These are phyloP conservation scores for Myriosclerotinia curreyana DNA, from an alignment of 2,329 filamentous ascomycete species.

Conservation along the genomic window DNA sequence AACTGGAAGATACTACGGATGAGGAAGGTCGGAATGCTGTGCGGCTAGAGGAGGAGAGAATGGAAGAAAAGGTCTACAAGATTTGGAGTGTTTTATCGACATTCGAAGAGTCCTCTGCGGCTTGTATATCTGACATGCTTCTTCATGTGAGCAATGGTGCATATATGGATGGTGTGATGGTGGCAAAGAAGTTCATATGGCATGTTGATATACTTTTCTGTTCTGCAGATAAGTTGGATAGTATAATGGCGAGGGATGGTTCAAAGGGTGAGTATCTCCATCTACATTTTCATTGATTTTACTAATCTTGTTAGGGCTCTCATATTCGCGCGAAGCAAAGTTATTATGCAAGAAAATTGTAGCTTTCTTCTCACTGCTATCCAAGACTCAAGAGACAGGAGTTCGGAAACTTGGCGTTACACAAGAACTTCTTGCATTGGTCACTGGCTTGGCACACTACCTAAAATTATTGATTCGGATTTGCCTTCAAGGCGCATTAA, in stretches of 20 bases:
- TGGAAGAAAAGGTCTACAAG: conserved; percentile 96
- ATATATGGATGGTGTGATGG: conserved; percentile 90
- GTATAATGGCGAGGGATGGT: conserved; percentile 62
- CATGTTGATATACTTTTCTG: conserved; percentile 92
- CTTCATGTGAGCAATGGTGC: conserved; percentile 97
- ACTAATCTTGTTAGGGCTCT: conserved; percentile 58
- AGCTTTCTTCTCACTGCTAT: conserved; percentile 91
- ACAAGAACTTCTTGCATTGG: conserved; percentile 94
- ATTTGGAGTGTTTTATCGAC: conserved; percentile 98
- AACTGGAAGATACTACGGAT: conserved; percentile 53
- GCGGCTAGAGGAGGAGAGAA: conserved; percentile 81
- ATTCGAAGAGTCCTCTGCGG: conserved; percentile 95
- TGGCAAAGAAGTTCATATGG: conserved; percentile 93
- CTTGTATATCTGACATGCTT: conserved; percentile 98
- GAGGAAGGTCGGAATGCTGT: conserved; percentile 71
- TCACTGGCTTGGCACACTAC: conserved; percentile 95
- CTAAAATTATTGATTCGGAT: conserved; percentile 96
- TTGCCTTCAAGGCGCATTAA: conserved; percentile 87
- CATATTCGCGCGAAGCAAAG: conserved; percentile 94
- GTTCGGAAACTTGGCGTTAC: conserved; percentile 90
- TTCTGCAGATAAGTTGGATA: conserved; percentile 81
- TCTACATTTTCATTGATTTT: neutral
- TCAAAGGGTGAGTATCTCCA: conserved; percentile 65
- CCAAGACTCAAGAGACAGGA: conserved; percentile 90
- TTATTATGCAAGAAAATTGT: conserved; percentile 99